Conservation (phyloP, 164 flowering plant genomes). For the Echeveria elegans region DNA sequence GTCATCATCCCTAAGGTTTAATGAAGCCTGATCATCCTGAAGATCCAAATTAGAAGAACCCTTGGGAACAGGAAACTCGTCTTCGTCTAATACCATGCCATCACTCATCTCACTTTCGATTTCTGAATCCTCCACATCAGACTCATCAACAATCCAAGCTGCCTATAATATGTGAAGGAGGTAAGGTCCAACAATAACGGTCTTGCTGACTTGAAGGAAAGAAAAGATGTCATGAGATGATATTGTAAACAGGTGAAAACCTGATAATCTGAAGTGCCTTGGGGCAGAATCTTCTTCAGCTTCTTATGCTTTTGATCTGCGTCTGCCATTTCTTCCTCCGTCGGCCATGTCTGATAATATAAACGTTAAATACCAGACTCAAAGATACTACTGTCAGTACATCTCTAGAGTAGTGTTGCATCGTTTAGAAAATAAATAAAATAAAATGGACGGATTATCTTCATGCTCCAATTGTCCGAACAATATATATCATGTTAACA, state of each 20-base stretch:
- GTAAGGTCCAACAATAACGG: not conserved
- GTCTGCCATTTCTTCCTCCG: slow-evolving; percentile 92
- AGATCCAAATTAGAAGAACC: slow-evolving; percentile 23
- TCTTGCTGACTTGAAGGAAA: no score
- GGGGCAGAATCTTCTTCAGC: slow-evolving; percentile 57
- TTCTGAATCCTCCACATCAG: slow-evolving; percentile 52
- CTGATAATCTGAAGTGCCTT: slow-evolving; percentile 96
- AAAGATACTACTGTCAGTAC: not conserved
- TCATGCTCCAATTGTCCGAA: not conserved
- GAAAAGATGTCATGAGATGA: not conserved
- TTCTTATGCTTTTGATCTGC: slow-evolving; percentile 55
- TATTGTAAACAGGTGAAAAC: slow-evolving; percentile 19
- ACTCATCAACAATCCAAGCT: slow-evolving; percentile 86
- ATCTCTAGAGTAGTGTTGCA: not conserved
- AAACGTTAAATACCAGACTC: not conserved
- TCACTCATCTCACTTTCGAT: slow-evolving; percentile 37
- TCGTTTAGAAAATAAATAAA: not conserved
- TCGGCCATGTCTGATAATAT: slow-evolving; percentile 83
- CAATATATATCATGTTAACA: not conserved
- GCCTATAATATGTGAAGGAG: slow-evolving; percentile 43
- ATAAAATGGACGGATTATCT: not conserved
- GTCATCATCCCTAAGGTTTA: slow-evolving; percentile 48
- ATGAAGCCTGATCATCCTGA: slow-evolving; percentile 60
- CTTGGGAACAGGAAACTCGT: slow-evolving; percentile 23
- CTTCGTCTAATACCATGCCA: slow-evolving; percentile 75